phyloP scores from a whole-genome alignment of 768 basidiomycete genomes.

The Kwoniella mangroviensis region DNA sequence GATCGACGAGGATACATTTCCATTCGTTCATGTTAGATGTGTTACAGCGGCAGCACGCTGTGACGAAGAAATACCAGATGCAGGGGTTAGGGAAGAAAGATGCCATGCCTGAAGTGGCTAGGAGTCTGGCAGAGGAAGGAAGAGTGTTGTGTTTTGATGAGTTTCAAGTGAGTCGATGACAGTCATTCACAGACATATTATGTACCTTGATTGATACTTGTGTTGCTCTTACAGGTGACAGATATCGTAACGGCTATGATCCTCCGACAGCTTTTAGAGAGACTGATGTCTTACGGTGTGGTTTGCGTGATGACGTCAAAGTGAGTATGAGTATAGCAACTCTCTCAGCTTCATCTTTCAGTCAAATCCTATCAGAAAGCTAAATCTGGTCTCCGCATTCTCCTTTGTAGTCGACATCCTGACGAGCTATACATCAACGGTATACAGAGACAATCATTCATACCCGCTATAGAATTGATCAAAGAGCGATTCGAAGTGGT shows the following conservation, averaged over 20 bases:
- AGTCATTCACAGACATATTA: too few relatives aligned
- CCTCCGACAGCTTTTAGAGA: slow-evolving; percentile 82
- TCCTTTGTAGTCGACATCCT: slow-evolving; percentile 80
- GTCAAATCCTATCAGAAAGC: too few relatives aligned
- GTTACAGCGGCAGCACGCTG: slow-evolving; percentile 70
- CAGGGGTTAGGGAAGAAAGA: slow-evolving; percentile 73
- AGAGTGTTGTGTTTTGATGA: slow-evolving; percentile 94
- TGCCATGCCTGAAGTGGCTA: slow-evolving; percentile 82
- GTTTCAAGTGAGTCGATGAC: slow-evolving; percentile 74
- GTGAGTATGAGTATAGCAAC: slow-evolving; percentile 68
- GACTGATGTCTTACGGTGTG: slow-evolving; percentile 83
- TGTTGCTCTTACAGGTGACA: slow-evolving; percentile 67
- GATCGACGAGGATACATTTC: slow-evolving; percentile 77
- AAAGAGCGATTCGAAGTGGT: slow-evolving; percentile 84
- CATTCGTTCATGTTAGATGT: slow-evolving; percentile 99
- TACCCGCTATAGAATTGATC: slow-evolving; percentile 91
- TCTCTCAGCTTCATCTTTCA: not conserved
- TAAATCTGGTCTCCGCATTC: not conserved
- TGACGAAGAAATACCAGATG: slow-evolving; percentile 30
- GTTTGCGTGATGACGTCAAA: slow-evolving; percentile 97
- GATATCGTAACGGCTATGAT: slow-evolving; percentile 99
- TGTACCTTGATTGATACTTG: too few relatives aligned
- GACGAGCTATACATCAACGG: slow-evolving; percentile 98
- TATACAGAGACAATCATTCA: slow-evolving; percentile 90
- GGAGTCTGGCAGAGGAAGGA: slow-evolving; percentile 82